Percentiles rank a stretch among this genome's conserved stretches.
phyloP scores from a whole-genome alignment of 2,329 filamentous ascomycete species.

The Trichoderma sp. region DNA sequence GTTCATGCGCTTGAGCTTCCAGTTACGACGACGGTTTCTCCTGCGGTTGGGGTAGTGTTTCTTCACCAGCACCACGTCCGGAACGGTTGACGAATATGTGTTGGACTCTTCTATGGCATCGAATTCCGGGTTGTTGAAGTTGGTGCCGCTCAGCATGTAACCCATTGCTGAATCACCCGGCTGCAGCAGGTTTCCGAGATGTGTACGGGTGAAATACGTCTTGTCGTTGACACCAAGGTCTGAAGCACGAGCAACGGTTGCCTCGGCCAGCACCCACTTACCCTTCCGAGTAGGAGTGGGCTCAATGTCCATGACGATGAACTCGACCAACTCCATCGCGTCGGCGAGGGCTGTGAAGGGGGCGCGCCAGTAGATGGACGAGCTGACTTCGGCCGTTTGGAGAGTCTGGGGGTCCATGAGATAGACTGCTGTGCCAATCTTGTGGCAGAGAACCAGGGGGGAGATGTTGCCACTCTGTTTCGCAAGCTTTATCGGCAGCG shows the following conservation, averaged over 20 bases:
- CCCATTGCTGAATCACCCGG: slow-evolving; percentile 91
- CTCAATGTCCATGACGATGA: slow-evolving; percentile 94
- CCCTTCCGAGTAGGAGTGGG: slow-evolving; percentile 73
- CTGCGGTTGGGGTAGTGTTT: slow-evolving; percentile 88
- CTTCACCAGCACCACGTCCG: slow-evolving; percentile 94
- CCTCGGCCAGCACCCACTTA: slow-evolving; percentile 82
- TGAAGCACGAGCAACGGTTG: slow-evolving; percentile 80
- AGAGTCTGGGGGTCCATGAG: slow-evolving; percentile 88
- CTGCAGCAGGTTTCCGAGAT: slow-evolving; percentile 82
- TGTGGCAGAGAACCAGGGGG: slow-evolving; percentile 81
- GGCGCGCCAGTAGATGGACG: slow-evolving; percentile 84
- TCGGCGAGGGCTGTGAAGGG: slow-evolving; percentile 86
- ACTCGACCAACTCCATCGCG: slow-evolving; percentile 82
- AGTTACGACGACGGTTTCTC: slow-evolving; percentile 80
- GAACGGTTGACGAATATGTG: slow-evolving; percentile 76
- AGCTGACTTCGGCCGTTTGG: slow-evolving; percentile 83
- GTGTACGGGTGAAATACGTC: slow-evolving; percentile 87
- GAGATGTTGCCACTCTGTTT: slow-evolving; percentile 86
- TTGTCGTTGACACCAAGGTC: slow-evolving; percentile 85
- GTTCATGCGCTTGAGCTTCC: slow-evolving; percentile 92
- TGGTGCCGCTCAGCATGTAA: slow-evolving; percentile 86
- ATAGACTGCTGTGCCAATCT: slow-evolving; percentile 86
- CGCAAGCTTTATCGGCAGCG: slow-evolving; percentile 84
- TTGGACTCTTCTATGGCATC: slow-evolving; percentile 79
- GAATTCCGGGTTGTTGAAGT: slow-evolving; percentile 88